These are phyloP conservation scores for Colletotrichum trifolii DNA, from an alignment of 2,329 filamentous ascomycete genomes.

Conservation along the genomic window DNA sequence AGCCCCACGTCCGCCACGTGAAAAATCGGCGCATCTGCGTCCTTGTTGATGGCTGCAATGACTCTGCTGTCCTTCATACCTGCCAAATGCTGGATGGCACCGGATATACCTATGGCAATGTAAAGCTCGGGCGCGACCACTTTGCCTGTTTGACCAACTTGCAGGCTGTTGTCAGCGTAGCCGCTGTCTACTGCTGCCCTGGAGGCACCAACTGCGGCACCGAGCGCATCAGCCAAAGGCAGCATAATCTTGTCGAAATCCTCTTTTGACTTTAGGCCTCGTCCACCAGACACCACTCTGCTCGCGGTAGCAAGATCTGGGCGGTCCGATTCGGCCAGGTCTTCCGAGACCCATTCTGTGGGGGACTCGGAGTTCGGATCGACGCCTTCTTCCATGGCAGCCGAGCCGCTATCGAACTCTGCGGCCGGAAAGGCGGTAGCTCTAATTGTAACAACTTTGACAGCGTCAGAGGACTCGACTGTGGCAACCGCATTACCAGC, in stretches of 20 bases:
- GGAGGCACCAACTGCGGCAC: slow-evolving; percentile 95
- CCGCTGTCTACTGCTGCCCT: slow-evolving; percentile 96
- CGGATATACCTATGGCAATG: slow-evolving; percentile 93
- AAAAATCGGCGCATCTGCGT: slow-evolving; percentile 96
- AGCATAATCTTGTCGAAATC: slow-evolving; percentile 95
- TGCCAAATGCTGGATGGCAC: slow-evolving; percentile 96
- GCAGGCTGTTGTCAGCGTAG: slow-evolving; percentile 97
- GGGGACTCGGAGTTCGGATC: slow-evolving; percentile 81
- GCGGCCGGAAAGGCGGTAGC: slow-evolving; percentile 90
- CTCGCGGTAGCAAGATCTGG: slow-evolving; percentile 92
- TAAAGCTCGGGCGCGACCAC: slow-evolving; percentile 97
- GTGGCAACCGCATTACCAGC: slow-evolving; percentile 97
- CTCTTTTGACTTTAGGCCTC: slow-evolving; percentile 96
- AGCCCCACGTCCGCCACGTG: slow-evolving; percentile 96
- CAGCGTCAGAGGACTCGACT: slow-evolving; percentile 85
- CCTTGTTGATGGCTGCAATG: slow-evolving; percentile 99
- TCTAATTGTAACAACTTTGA: slow-evolving; percentile 92
- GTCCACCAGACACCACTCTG: slow-evolving; percentile 91
- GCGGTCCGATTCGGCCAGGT: slow-evolving; percentile 91
- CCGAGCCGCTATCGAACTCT: slow-evolving; percentile 77
- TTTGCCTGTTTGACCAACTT: slow-evolving; percentile 98
- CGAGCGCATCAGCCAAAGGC: slow-evolving; percentile 90
- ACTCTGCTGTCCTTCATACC: slow-evolving; percentile 99
- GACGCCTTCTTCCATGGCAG: slow-evolving; percentile 80
- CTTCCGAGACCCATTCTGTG: slow-evolving; percentile 93